Percentiles rank a stretch among this genome's conserved stretches.
phyloP scores from a whole-genome alignment of 2,329 filamentous ascomycete genomes.

The Ceratocystis cubensis region DNA sequence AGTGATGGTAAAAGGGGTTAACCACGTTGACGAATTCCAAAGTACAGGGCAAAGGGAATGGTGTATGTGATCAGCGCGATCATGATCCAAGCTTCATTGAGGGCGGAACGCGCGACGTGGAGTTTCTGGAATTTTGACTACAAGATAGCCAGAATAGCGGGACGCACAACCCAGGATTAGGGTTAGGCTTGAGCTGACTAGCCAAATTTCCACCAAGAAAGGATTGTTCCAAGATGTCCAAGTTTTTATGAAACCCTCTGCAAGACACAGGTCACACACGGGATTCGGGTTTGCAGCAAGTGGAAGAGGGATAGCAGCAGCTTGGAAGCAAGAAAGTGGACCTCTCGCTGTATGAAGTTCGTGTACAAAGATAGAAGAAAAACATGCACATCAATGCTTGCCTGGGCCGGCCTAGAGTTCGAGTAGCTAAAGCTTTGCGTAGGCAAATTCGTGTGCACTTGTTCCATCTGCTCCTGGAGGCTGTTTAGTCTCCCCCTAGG shows the following conservation, averaged over 20 bases:
- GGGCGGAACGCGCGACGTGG: conserved; percentile 15
- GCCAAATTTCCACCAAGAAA: no score
- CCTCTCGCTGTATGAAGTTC: no score
- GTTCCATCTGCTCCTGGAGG: neutral
- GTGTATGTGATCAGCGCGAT: neutral
- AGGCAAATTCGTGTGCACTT: neutral
- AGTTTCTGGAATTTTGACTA: conserved; percentile 12
- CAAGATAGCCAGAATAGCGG: neutral
- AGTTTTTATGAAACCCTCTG: no score
- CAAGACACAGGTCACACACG: no score
- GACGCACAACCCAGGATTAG: neutral
- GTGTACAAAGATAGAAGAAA: no score
- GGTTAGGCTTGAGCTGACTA: neutral
- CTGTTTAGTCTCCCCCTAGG: neutral
- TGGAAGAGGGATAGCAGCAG: no score
- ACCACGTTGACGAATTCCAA: neutral
- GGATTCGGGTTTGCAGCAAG: no score
- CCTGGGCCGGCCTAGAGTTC: neutral
- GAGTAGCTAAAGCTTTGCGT: neutral
- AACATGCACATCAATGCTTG: neutral
- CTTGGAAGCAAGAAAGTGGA: no score
- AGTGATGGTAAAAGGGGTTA: neutral
- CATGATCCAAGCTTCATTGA: conserved; percentile 5
- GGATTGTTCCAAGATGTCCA: no score
- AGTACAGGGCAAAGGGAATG: neutral